phyloP scores from a whole-genome alignment of 2,329 filamentous ascomycete genomes.

The Trichophaea hybrida region DNA sequence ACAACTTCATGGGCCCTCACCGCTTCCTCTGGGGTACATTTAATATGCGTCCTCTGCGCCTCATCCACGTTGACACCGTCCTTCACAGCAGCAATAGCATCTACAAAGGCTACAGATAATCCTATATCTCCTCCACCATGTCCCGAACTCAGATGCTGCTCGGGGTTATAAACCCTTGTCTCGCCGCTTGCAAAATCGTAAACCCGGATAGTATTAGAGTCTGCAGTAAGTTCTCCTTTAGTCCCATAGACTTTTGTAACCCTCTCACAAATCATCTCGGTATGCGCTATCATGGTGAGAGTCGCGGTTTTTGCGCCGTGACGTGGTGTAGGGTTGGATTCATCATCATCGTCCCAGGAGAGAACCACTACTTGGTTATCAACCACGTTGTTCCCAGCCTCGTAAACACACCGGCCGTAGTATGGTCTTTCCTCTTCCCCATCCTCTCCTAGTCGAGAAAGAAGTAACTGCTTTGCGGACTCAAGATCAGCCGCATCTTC shows the following conservation, averaged over 20 bases:
- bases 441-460: conserved; percentile 35
- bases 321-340: conserved; percentile 26
- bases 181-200: conserved; percentile 52
- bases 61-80: conserved; percentile 41
- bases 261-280: conserved; percentile 71
- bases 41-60: conserved; percentile 63
- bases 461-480: conserved; percentile 35
- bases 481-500: conserved; percentile 47
- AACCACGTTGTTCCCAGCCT: conserved; percentile 81
- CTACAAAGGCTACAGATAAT: conserved; percentile 65
- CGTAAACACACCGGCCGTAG: conserved; percentile 90
- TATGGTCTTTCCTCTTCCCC: conserved; percentile 42
- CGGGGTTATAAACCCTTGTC: conserved; percentile 45
- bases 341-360: conserved; percentile 56
- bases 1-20: conserved; percentile 85
- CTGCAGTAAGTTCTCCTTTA: conserved; percentile 71
- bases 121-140: conserved; percentile 72
- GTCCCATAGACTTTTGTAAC: conserved; percentile 78
- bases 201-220: conserved; percentile 61
- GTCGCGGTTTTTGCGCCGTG: conserved; percentile 67
- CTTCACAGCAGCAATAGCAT: conserved; percentile 67
- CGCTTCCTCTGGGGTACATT: conserved; percentile 56
- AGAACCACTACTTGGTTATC: conserved; percentile 87
- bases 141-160: conserved; percentile 36
- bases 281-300: conserved; percentile 90